phyloP scores from a whole-genome alignment of 129 eudicot genomes.

The Pittosporum tobira region DNA sequence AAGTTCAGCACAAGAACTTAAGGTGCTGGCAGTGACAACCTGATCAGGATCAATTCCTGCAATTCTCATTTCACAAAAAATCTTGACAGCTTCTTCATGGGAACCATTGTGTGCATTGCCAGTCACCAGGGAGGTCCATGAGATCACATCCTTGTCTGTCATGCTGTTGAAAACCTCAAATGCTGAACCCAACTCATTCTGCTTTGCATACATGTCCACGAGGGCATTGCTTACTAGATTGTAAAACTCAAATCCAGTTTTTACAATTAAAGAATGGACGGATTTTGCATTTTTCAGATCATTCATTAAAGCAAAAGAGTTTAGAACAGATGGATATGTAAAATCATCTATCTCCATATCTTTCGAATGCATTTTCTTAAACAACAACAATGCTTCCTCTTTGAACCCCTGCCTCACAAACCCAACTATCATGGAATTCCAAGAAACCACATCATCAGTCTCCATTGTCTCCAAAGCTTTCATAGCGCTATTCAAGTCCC shows the following conservation, averaged over 20 bases:
- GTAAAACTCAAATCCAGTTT: constrained; percentile 44
- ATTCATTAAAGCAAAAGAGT: constrained; percentile 39
- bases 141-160: constrained; percentile 53
- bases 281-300: constrained; percentile 32
- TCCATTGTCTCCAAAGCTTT: constrained; percentile 43
- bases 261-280: constrained; percentile 51
- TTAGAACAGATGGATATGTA: constrained; percentile 65
- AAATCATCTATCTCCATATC: constrained; percentile 56
- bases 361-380: constrained; percentile 47
- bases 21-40: constrained; percentile 37
- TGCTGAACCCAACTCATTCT: constrained; percentile 33
- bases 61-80: constrained; percentile 50
- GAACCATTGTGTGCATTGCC: constrained; percentile 49
- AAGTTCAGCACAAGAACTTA: constrained; percentile 70
- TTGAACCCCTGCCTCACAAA: constrained; percentile 47
- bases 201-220: constrained; percentile 73
- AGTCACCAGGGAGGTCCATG: constrained; percentile 72
- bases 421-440: no score
- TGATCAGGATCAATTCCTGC: constrained; percentile 53
- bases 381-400: constrained; percentile 48
- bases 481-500: constrained; percentile 44
- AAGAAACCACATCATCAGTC: constrained; percentile 45
- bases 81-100: constrained; percentile 46
- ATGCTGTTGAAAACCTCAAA: constrained; percentile 34
- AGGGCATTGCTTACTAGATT: constrained; percentile 59